Evolutionary conservation across 2,329 filamentous ascomycete genomes (phyloP).

Genomic region (Aspergillus alliaceus): DNA sequence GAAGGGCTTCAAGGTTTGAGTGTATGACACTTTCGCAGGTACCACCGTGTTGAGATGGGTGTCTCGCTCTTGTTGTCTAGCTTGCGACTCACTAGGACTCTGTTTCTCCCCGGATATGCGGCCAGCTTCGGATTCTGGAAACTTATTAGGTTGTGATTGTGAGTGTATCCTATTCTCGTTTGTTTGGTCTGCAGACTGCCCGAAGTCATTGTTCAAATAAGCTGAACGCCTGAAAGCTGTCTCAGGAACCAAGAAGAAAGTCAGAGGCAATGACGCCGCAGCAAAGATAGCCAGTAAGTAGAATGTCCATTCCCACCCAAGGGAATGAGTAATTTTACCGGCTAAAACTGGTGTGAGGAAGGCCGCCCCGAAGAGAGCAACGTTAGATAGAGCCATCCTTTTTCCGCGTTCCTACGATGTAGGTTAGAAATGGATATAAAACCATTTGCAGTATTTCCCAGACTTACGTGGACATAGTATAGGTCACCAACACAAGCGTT

Average conservation of each 20-base stretch:
- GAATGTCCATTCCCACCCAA: constrained; percentile 88
- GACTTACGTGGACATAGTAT: constrained; percentile 78
- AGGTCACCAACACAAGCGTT: constrained; percentile 88
- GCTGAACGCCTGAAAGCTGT: constrained; percentile 72
- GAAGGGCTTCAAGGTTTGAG: constrained; percentile 66
- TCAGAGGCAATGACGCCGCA: constrained; percentile 65
- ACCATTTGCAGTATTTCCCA: background rate
- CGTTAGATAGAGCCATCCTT: constrained; percentile 79
- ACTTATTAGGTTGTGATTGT: constrained; percentile 4
- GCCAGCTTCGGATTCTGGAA: constrained; percentile 8
- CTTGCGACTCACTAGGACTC: background rate
- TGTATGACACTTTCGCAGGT: constrained; percentile 57
- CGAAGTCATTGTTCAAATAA: constrained; percentile 68
- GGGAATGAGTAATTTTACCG: constrained; percentile 73
- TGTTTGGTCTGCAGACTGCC: constrained; percentile 31
- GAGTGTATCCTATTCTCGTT: constrained; percentile 15
- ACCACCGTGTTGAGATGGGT: constrained; percentile 5
- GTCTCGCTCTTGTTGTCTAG: constrained; percentile 2
- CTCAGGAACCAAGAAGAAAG: constrained; percentile 81
- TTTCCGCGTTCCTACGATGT: constrained; percentile 65
- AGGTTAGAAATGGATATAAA: background rate
- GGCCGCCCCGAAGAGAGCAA: constrained; percentile 68
- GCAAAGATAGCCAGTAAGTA: constrained; percentile 85
- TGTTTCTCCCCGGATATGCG: constrained; percentile 9
- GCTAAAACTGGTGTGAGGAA: constrained; percentile 86